Conservation (phyloP, 2,329 filamentous ascomycete species). For the Emmonsiellopsis sp. region DNA sequence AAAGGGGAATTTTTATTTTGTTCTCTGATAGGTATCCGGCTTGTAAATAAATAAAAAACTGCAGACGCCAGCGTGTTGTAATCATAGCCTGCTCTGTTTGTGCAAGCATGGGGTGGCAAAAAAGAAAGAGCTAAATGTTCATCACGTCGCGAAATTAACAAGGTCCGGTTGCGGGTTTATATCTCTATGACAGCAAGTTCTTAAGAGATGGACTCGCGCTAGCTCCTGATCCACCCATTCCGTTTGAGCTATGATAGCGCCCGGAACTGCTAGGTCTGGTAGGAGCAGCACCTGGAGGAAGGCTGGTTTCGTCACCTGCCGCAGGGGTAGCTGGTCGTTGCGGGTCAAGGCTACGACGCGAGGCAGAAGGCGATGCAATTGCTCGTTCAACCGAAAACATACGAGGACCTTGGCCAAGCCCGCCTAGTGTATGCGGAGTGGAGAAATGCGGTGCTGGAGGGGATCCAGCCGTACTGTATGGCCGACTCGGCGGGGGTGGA, state of each 20-base stretch:
- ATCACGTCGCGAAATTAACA: not conserved
- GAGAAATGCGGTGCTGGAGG: constrained; percentile 30
- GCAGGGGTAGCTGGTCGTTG: constrained; percentile 24
- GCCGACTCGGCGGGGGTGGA: constrained; percentile 18
- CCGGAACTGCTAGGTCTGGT: constrained; percentile 19
- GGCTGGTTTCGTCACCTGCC: constrained; percentile 4
- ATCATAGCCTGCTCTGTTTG: too few species aligned
- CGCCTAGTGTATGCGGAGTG: constrained; percentile 26
- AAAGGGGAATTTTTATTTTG: too few species aligned
- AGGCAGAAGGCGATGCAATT: constrained; percentile 25
- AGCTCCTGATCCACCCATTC: constrained; percentile 42
- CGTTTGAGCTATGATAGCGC: constrained; percentile 14
- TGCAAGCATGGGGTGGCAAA: not conserved
- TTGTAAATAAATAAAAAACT: too few species aligned
- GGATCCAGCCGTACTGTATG: constrained; percentile 29
- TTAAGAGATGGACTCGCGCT: constrained; percentile 68
- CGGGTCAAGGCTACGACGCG: constrained; percentile 25
- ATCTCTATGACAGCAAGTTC: constrained; percentile 56
- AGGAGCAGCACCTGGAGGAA: constrained; percentile 19
- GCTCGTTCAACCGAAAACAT: constrained; percentile 30
- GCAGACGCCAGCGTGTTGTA: too few species aligned
- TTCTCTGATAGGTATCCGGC: too few species aligned
- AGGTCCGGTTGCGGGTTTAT: not conserved
- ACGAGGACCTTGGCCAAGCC: constrained; percentile 25
- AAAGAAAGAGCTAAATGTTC: not conserved